Evolutionary conservation across 352 stramenopile species (phyloP).

Genomic region (Phytophthora fragariae): DNA sequence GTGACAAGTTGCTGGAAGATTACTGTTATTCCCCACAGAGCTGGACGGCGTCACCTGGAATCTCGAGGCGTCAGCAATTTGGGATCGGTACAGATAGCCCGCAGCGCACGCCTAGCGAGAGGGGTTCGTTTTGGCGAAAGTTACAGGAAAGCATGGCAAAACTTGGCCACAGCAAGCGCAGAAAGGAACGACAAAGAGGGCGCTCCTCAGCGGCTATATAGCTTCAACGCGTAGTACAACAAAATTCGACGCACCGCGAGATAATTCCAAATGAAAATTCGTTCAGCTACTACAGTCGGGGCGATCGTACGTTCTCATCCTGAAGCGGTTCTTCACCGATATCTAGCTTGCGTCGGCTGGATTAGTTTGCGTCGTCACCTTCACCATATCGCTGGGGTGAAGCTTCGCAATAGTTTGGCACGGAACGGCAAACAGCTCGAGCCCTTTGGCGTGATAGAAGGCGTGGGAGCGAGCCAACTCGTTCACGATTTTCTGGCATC

Average conservation of each 20-base stretch:
- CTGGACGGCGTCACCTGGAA: constrained; percentile 81
- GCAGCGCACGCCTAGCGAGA: constrained; percentile 40
- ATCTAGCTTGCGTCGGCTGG: constrained; percentile 14
- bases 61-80: constrained; percentile 76
- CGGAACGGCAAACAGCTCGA: constrained; percentile 71
- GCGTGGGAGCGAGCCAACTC: constrained; percentile 78
- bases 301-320: too few relatives aligned
- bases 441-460: constrained; percentile 81
- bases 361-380: constrained; percentile 22
- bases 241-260: constrained; percentile 3
- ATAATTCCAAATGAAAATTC: constrained; percentile 2
- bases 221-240: constrained; percentile 6
- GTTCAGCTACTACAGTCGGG: not conserved
- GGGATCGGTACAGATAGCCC: constrained; percentile 69
- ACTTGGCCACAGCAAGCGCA: constrained; percentile 63
- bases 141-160: constrained; percentile 77
- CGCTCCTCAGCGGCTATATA: constrained; percentile 37
- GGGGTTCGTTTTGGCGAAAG: constrained; percentile 78
- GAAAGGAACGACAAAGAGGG: constrained; percentile 52
- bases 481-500: constrained; percentile 67
- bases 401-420: constrained; percentile 62
- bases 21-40: constrained; percentile 87
- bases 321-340: not conserved
- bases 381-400: constrained; percentile 16
- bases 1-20: constrained; percentile 83